phyloP scores from a whole-genome alignment of 768 basidiomycete species.

The Pleurotus salmoneostramineus region DNA sequence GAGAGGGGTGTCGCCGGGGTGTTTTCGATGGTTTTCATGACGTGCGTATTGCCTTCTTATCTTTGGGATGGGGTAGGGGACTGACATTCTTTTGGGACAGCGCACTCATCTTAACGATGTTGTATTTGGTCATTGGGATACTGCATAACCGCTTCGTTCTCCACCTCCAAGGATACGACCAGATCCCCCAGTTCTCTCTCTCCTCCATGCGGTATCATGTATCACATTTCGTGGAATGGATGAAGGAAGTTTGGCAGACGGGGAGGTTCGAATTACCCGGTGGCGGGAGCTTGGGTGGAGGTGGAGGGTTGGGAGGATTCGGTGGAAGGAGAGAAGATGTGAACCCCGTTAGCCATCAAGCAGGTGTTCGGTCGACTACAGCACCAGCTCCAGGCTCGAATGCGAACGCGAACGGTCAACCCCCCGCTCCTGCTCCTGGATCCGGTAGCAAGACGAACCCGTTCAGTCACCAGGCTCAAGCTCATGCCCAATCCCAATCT shows the following conservation, averaged over 20 bases:
- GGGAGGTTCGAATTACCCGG: slow-evolving; percentile 14
- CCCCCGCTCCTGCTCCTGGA: background rate
- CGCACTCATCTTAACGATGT: slow-evolving; percentile 48
- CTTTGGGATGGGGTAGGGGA: too few species aligned
- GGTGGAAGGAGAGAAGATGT: background rate
- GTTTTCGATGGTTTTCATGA: slow-evolving; percentile 50
- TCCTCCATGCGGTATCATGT: slow-evolving; percentile 47
- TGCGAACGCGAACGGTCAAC: background rate
- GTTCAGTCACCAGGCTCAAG: slow-evolving; percentile 14
- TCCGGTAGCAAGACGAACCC: slow-evolving; percentile 10
- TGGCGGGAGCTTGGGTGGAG: slow-evolving; percentile 16
- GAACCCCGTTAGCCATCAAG: background rate
- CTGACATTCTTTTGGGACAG: slow-evolving; percentile 30
- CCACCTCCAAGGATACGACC: slow-evolving; percentile 64
- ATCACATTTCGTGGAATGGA: slow-evolving; percentile 38
- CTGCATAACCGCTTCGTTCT: slow-evolving; percentile 80
- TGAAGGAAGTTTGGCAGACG: slow-evolving; percentile 28
- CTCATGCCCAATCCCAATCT: slow-evolving; percentile 5
- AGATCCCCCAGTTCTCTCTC: slow-evolving; percentile 64
- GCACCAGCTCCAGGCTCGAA: background rate
- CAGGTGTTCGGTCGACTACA: background rate
- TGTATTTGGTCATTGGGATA: slow-evolving; percentile 65
- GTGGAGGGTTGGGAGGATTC: too few species aligned
- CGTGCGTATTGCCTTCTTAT: slow-evolving; percentile 38
- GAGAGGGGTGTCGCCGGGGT: slow-evolving; percentile 49